Evolutionary conservation across 2,329 filamentous ascomycete genomes (phyloP), one percentile per base, ranked within the genome.

Genomic region (Sporothrix schenckii): DNA sequence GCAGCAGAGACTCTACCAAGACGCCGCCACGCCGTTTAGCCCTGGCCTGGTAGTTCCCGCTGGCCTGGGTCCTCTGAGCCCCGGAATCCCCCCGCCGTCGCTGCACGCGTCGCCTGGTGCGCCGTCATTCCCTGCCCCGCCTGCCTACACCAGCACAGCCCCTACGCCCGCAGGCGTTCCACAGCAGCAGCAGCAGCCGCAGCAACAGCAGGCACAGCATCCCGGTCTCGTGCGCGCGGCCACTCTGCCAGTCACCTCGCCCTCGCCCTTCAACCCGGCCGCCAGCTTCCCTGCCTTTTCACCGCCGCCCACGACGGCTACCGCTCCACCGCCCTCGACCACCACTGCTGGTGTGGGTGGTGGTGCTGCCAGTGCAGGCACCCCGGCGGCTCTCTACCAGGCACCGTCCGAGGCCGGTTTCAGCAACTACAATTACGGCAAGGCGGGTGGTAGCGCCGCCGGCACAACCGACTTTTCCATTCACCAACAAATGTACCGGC

Each of bases 401-500:
- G 34, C 58, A 14, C 58, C 68, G 21, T 1, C 49, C 49, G 41
- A 49, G 41, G 85, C 84, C 1, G 88, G 87, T 1, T 90, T 85
- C 76, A 80, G 86, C 24, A 84, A 86, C 72, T 91, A 86, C 75
- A 80, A 75, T 54, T 84, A 84, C 73, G 73, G 66, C 72, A 69
- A 78, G 76, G 69, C 77, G 75, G 72, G 72, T 70, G 63, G 76
- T 13, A 44, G 41, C 74, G 49, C 71, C 63, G 27, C 76, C 68
- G 72, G 74, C 2, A 72, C 63, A 4, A 30, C 73, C 19, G 85
- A 87, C 66, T 91, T 90, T 71, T 78, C 80, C 9, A 80, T 92
- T 54, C 91, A 93, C 75, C 85, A 88, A 76, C 90, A 92, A 78
- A 80, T 88, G 21, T 93, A 93, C 76, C 80, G 87, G 69, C 91